Conservation (phyloP, 1,284 basidiomycete species). For the Abortiporus biennis region DNA sequence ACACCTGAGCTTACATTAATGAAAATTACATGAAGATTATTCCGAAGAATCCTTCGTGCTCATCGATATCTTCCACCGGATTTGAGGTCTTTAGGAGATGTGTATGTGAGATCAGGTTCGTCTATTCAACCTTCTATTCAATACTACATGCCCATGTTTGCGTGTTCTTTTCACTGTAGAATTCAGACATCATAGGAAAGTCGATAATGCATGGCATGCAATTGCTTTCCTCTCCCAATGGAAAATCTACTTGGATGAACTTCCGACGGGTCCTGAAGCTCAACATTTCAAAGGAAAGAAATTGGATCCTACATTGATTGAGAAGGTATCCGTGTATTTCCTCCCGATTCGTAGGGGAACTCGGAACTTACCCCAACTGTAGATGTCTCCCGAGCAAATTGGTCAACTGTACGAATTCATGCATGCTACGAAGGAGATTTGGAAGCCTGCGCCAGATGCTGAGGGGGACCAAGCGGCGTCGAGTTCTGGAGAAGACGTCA, state of each 20-base stretch:
- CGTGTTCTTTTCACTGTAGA: conserved; percentile 40
- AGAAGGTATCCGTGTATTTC: conserved; percentile 77
- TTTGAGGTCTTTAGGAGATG: conserved; percentile 84
- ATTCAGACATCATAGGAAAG: conserved; percentile 75
- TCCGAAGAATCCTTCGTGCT: conserved; percentile 73
- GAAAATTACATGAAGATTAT: conserved; percentile 48
- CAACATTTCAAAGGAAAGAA: conserved; percentile 59
- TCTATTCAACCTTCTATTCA: conserved; percentile 2
- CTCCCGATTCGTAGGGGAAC: no score
- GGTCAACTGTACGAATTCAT: conserved; percentile 90
- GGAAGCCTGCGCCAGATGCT: conserved; percentile 51
- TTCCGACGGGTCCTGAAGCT: conserved; percentile 41
- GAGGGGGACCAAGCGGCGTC: no score
- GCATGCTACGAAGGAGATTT: conserved; percentile 82
- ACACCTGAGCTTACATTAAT: conserved; percentile 1
- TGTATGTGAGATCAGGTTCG: conserved; percentile 80
- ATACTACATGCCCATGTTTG: conserved; percentile 1
- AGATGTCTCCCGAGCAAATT: conserved; percentile 91
- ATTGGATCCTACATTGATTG: conserved; percentile 71
- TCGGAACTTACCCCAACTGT: background rate
- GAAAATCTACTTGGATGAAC: conserved; percentile 83
- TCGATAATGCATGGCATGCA: conserved; percentile 81
- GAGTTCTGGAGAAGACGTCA: no score
- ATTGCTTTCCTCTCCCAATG: conserved; percentile 92
- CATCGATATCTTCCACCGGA: conserved; percentile 73